These are phyloP conservation scores for Astraeus odoratus DNA, from an alignment of 768 basidiomycete genomes.

Conservation along the genomic window DNA sequence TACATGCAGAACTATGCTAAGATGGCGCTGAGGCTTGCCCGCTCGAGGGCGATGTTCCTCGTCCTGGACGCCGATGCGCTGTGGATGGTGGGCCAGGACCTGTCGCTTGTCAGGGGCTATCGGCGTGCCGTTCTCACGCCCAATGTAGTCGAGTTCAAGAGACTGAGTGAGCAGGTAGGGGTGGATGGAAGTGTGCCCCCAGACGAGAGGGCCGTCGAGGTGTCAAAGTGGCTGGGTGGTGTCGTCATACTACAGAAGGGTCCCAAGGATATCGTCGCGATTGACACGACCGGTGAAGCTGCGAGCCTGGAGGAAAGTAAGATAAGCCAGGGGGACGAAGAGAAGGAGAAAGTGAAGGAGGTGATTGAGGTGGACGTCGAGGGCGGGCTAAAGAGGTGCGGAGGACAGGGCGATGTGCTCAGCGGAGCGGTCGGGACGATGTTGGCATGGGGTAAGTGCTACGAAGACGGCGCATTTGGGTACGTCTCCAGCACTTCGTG, in stretches of 20 bases:
- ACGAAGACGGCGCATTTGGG: conserved; percentile 81
- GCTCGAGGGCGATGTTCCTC: conserved; percentile 71
- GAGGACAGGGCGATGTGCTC: conserved; percentile 94
- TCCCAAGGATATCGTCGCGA: conserved; percentile 70
- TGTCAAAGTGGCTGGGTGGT: conserved; percentile 76
- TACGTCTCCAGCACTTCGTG: conserved; percentile 28
- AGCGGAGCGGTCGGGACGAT: conserved; percentile 84
- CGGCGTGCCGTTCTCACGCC: conserved; percentile 86
- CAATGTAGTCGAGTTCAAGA: conserved; percentile 88
- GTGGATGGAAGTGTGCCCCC: conserved; percentile 47
- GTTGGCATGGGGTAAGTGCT: conserved; percentile 93
- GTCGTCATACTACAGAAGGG: conserved; percentile 92
- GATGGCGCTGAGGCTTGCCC: conserved; percentile 68
- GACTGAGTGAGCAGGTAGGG: conserved; percentile 70
- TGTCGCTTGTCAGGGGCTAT: conserved; percentile 74
- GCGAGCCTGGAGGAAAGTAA: conserved; percentile 40
- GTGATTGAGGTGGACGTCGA: conserved; percentile 57
- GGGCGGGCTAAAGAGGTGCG: conserved; percentile 88
- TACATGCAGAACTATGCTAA: conserved; percentile 86
- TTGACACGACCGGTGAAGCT: conserved; percentile 55
- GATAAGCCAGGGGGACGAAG: conserved; percentile 35
- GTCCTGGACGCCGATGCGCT: conserved; percentile 95
- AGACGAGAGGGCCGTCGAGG: conserved; percentile 53
- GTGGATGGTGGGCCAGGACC: conserved; percentile 72
- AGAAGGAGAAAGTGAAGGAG: conserved; percentile 49